Evolutionary conservation across 148 eudicot species (phyloP), one percentile per base, ranked within the genome.

Genomic region (Simmondsia chinensis): DNA sequence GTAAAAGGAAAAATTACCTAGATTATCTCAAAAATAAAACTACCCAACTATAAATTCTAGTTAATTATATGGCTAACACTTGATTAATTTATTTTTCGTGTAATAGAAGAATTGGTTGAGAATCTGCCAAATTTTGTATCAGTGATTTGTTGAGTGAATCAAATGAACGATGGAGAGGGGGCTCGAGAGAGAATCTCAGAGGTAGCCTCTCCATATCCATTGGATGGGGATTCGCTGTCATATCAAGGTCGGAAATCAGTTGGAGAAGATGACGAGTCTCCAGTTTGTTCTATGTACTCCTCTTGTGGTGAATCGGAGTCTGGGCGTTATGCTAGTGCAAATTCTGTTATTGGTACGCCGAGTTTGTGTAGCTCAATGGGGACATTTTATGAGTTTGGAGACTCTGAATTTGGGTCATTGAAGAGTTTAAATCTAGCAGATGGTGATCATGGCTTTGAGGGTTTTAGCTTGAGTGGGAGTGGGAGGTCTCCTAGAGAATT

Each of bases 271-370:
- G 66, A 25, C 33, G 38, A 50, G 41, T 71, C 85, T 30, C 77
- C 89, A 0, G 50, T 63, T 31, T 72, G 65, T 31, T 89, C 95
- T 1, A 66, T 34, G 43, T 84, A 81, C 57, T 84, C 95, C 0
- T 89, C 97, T 0, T 79, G 94, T 54, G 97, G 80, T 2, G 97
- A 89, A 47, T 84, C 97, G 4, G 95, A 89, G 63, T 81, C 75
- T 61, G 97, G 84, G 33, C 73, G 84, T 22, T 89, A 89, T 57
- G 81, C 95, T 48, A 89, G 97, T 50, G 95, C 97, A 9, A 81
- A 82, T 75, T 89, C 97, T 1, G 80, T 48, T 0, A 73, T 81
- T 85, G 97, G 95, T 3, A 89, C 97, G 34, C 82, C 97, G 37
- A 89, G 97, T 66, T 54, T 78, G 58, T 74, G 87, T 60, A 64